Base-by-base conservation (phyloP, 352 stramenopile genomes). In the Phytophthora crassamura region DNA sequence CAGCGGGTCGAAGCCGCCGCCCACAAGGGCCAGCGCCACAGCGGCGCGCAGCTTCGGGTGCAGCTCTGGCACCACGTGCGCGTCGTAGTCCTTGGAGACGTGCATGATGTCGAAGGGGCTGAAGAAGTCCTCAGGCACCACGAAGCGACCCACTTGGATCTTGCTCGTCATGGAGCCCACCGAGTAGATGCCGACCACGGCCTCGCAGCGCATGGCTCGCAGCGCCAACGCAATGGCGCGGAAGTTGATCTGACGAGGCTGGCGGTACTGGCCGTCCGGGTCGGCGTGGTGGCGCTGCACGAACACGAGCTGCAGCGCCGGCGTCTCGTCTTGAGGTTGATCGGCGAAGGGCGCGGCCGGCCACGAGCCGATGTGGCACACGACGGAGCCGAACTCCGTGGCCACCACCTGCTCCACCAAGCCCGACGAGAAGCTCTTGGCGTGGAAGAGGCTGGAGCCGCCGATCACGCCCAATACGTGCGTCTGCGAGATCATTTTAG, bases 111-210 rank as follows among this genome's bases (percentile, higher is more conserved):
- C 76, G 51, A 93, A 95, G 16, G 88, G 88, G 51, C 90, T 96
- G 62, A 96, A 97, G 63, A 87, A 97, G 74, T 97, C 89, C 30
- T 97, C 82, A 0, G 88, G 88, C 52, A 97, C 80, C 18, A 95
- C 78, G 38, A 93, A 72, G 14, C 78, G 75, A 22, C 43, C 59
- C 22, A 73, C 43, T 25, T 34, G 36, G 28, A 79, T 62, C 11
- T 41, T 73, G 22, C 36, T 33, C 14, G 71, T 84, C 86, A 97
- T 93, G 53, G 89, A 97, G 7, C 89, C 89, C 20, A 97, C 89
- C 48, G 88, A 96, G 77, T 94, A 97, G 52, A 96, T 76, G 45
- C 88, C 89, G 12, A 97, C 55, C 15, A 96, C 85, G 30, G 81
- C 83, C 33, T 88, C 77, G 55, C 82, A 92, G 33, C 72, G 54